Evolutionary conservation across 148 eudicot genomes (phyloP).

Genomic region (Hydrangea macrophylla): DNA sequence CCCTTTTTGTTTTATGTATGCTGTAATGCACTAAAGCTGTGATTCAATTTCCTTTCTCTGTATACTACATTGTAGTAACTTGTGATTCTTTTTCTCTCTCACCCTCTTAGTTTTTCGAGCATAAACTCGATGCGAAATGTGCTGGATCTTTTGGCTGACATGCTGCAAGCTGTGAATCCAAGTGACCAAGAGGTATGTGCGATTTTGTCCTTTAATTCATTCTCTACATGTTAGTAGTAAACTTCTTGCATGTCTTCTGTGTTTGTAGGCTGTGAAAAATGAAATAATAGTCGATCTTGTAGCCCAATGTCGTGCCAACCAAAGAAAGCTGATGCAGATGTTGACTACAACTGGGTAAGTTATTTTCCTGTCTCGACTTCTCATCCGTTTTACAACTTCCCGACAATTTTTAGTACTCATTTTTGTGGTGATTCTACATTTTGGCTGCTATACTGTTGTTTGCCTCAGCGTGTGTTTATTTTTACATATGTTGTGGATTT

Average conservation of each 20-base stretch:
- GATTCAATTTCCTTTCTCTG: too few relatives aligned
- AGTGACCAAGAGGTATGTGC: constrained; percentile 60
- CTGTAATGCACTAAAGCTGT: too few relatives aligned
- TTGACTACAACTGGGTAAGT: constrained; percentile 67
- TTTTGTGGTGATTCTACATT: neutral
- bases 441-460: neutral
- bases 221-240: neutral
- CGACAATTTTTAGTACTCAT: neutral
- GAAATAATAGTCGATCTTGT: constrained; percentile 89
- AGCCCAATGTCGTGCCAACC: constrained; percentile 79
- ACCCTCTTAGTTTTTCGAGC: constrained; percentile 41
- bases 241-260: constrained; percentile 6
- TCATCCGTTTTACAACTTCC: neutral
- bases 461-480: neutral
- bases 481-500: neutral
- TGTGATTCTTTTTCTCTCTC: neutral
- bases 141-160: constrained; percentile 67
- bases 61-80: neutral
- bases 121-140: constrained; percentile 75
- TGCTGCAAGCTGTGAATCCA: constrained; percentile 87
- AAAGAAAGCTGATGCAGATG: constrained; percentile 86
- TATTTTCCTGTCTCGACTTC: constrained; percentile 2
- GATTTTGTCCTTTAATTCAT: neutral
- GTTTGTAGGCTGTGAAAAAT: constrained; percentile 75
- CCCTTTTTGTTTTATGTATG: neutral